Evolutionary conservation across 2,329 filamentous ascomycete genomes (phyloP).

Genomic region (Exophiala bonariae): DNA sequence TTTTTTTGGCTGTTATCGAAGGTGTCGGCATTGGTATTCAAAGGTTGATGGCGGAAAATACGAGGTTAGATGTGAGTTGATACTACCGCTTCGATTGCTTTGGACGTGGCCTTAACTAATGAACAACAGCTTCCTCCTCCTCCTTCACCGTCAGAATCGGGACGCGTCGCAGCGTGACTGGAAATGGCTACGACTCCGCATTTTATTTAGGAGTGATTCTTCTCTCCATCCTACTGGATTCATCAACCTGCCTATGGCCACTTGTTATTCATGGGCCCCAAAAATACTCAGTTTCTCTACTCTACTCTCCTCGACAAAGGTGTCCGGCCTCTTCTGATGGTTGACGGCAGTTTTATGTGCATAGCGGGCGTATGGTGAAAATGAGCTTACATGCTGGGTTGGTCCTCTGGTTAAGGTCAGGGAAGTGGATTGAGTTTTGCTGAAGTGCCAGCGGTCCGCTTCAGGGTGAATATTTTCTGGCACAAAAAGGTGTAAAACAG

Average conservation of each 20-base stretch:
- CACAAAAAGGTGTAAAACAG: slow-evolving; percentile 18
- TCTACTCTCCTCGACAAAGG: slow-evolving; percentile 26
- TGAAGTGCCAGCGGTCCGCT: too few relatives aligned
- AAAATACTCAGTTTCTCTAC: too few relatives aligned
- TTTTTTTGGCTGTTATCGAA: slow-evolving; percentile 93
- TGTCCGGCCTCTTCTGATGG: slow-evolving; percentile 9
- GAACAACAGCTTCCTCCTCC: slow-evolving; percentile 29
- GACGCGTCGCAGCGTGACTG: slow-evolving; percentile 28
- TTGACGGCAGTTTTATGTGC: slow-evolving; percentile 14
- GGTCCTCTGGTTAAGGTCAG: too few relatives aligned
- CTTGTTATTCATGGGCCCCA: too few relatives aligned
- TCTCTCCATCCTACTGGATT: too few relatives aligned
- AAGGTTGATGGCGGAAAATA: slow-evolving; percentile 88
- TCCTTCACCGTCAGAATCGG: slow-evolving; percentile 26
- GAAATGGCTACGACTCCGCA: slow-evolving; percentile 25
- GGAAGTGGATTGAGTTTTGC: too few relatives aligned
- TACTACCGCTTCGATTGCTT: background rate
- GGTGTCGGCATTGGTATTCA: slow-evolving; percentile 95
- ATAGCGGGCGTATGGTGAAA: slow-evolving; percentile 25
- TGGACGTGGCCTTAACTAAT: slow-evolving; percentile 5
- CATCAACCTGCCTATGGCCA: too few relatives aligned
- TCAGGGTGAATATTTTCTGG: too few relatives aligned
- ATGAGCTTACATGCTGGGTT: background rate
- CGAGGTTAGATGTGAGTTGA: slow-evolving; percentile 69
- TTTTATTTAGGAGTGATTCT: slow-evolving; percentile 23